Evolutionary conservation across 257 asterid species (phyloP).

Genomic region (Przewalskia tangutica): DNA sequence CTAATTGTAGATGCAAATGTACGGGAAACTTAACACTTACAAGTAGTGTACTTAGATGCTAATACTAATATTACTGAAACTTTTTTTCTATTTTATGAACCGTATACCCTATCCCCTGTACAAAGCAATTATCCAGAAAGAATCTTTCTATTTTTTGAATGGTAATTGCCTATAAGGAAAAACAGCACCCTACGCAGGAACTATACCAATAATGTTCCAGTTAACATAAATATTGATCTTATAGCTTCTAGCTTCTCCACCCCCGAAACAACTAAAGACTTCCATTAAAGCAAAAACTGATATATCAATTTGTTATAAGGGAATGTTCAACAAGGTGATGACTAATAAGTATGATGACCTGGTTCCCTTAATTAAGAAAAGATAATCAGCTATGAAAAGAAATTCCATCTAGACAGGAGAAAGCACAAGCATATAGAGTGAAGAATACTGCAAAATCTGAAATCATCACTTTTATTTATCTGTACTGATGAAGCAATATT

Average conservation of each 20-base stretch:
- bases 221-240: not conserved
- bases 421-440: not conserved
- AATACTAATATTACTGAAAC: not conserved
- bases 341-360: not conserved
- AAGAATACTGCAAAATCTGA: not conserved
- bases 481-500: not conserved
- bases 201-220: not conserved
- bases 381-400: not conserved
- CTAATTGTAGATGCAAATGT: not conserved
- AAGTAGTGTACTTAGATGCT: not conserved
- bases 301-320: not conserved
- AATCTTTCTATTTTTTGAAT: not conserved
- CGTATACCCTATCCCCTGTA: not conserved
- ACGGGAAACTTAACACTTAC: not conserved
- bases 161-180: not conserved
- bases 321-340: not conserved
- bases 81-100: not conserved
- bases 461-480: not conserved
- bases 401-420: not conserved
- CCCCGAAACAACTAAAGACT: not conserved
- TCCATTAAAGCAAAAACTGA: not conserved
- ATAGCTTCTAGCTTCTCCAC: not conserved
- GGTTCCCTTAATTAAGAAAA: not conserved
- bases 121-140: not conserved
- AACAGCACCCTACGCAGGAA: not conserved